phyloP scores from a whole-genome alignment of 331 rosid genomes.

The Quercus lobata region DNA sequence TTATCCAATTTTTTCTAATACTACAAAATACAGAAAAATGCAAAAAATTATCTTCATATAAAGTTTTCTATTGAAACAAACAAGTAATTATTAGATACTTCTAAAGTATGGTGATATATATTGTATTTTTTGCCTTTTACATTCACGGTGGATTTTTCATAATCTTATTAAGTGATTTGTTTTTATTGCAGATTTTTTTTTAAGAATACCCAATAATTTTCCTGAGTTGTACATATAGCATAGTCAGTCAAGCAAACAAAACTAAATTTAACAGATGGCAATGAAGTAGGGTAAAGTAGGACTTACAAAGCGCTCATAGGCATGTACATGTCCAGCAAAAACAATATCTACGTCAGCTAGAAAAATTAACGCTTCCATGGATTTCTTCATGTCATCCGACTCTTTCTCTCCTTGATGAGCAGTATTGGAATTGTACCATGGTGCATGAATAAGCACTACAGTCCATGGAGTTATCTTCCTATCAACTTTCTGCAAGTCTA shows the following conservation, averaged over 20 bases:
- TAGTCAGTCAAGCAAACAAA: not conserved
- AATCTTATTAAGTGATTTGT: too few relatives aligned
- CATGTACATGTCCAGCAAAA: constrained; percentile 82
- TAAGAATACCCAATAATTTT: too few relatives aligned
- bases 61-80: too few relatives aligned
- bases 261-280: not conserved
- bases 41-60: too few relatives aligned
- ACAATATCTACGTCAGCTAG: constrained; percentile 66
- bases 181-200: too few relatives aligned
- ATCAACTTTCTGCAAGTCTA: constrained; percentile 47
- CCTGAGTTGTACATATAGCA: not conserved
- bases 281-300: not conserved
- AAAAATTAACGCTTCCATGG: constrained; percentile 67
- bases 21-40: too few relatives aligned
- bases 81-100: too few relatives aligned
- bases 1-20: too few relatives aligned
- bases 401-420: constrained; percentile 70
- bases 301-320: constrained; percentile 85
- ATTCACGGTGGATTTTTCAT: too few relatives aligned
- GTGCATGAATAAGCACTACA: constrained; percentile 63
- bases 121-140: too few relatives aligned
- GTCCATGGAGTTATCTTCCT: constrained; percentile 64
- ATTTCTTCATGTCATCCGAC: constrained; percentile 50
- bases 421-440: constrained; percentile 77
- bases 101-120: too few relatives aligned